Conservation (phyloP, 2,329 filamentous ascomycete species). For the Aspergillus aculeatinus region DNA sequence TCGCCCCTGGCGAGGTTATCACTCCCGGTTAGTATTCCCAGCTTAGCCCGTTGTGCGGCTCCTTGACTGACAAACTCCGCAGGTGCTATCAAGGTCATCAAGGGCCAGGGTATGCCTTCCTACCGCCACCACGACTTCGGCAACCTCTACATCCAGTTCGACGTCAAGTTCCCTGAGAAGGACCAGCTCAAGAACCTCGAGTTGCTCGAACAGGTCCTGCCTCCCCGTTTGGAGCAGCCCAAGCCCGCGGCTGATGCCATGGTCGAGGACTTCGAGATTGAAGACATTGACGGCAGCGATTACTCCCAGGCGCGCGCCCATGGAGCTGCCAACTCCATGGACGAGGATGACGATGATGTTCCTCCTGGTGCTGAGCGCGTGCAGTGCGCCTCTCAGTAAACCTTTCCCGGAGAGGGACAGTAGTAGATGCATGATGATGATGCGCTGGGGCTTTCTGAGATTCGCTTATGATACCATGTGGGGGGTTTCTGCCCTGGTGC, state of each 20-base stretch:
- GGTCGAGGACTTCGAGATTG: constrained; percentile 84
- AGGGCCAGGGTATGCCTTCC: constrained; percentile 96
- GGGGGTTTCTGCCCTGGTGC: constrained; percentile 24
- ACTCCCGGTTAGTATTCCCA: constrained; percentile 67
- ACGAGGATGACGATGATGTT: constrained; percentile 67
- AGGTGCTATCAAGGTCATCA: constrained; percentile 92
- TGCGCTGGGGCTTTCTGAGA: constrained; percentile 29
- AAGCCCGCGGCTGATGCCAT: constrained; percentile 78
- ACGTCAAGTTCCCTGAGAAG: constrained; percentile 92
- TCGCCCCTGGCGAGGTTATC: constrained; percentile 92
- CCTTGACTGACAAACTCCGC: constrained; percentile 16
- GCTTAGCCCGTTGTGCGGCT: neutral
- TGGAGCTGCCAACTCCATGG: constrained; percentile 61
- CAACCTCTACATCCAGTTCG: constrained; percentile 96
- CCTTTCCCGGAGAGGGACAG: constrained; percentile 12
- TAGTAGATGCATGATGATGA: constrained; percentile 16
- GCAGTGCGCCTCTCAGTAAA: constrained; percentile 54
- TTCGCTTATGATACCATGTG: constrained; percentile 41
- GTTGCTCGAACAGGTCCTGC: constrained; percentile 80
- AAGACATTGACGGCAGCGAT: constrained; percentile 74
- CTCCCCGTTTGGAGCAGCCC: constrained; percentile 63
- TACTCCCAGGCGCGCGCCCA: constrained; percentile 65
- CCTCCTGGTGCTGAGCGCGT: constrained; percentile 51
- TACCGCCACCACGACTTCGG: constrained; percentile 91
- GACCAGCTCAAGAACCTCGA: constrained; percentile 68